Percentiles rank a stretch among this genome's conserved stretches.
Conservation (phyloP, 768 basidiomycete species). For the Macrocybe gigantea region DNA sequence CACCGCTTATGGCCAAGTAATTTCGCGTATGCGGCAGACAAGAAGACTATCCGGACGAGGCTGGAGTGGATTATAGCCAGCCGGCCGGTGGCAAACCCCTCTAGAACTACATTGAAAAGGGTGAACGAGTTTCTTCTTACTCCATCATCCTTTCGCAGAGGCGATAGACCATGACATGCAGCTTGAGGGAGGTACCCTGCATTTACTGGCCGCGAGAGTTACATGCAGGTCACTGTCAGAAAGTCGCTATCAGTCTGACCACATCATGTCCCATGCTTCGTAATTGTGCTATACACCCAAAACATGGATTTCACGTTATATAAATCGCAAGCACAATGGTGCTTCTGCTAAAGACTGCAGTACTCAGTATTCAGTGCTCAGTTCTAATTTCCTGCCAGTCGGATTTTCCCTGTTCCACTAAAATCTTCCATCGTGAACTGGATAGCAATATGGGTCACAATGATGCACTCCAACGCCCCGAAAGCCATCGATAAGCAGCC, state of each 20-base stretch:
- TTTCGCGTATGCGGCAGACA: constrained; percentile 28
- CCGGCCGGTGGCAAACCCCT: constrained; percentile 74
- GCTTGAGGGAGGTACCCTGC: too few relatives aligned
- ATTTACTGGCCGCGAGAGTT: too few relatives aligned
- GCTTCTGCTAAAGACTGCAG: too few relatives aligned
- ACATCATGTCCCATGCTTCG: too few relatives aligned
- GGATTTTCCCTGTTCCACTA: too few relatives aligned
- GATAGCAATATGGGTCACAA: not conserved
- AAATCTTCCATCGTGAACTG: not conserved
- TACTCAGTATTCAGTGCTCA: too few relatives aligned
- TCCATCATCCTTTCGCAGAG: constrained; percentile 9
- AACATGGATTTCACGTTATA: too few relatives aligned
- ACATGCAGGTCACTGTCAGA: too few relatives aligned
- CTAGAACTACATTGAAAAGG: constrained; percentile 72
- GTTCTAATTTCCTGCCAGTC: too few relatives aligned
- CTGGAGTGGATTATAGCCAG: constrained; percentile 85
- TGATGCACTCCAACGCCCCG: not conserved
- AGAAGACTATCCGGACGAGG: constrained; percentile 61
- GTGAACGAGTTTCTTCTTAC: constrained; percentile 73
- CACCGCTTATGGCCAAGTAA: not conserved
- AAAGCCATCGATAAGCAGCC: not conserved
- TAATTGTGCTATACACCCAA: too few relatives aligned
- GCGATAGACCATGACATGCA: not conserved
- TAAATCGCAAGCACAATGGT: too few relatives aligned
- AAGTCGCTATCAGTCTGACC: too few relatives aligned